A percentile compares a stretch with the other conserved stretches of the same genome.
Evolutionary conservation across 306 rosid species (phyloP).

Genomic region (Calophaca sinica): DNA sequence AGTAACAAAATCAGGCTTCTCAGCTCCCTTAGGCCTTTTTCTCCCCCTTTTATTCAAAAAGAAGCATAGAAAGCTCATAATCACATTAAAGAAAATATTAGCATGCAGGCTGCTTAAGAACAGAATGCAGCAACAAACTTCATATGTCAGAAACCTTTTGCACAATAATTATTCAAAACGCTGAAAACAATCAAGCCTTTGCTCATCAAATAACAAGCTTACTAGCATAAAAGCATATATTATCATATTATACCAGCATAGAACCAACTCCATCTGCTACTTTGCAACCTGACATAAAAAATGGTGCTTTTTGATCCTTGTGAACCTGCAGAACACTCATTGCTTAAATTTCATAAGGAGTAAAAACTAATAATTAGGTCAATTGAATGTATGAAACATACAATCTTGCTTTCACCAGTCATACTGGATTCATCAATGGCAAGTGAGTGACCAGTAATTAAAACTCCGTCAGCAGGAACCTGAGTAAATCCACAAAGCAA

Average conservation of each 20-base stretch:
- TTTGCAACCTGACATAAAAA: slow-evolving; percentile 95
- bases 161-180: not conserved
- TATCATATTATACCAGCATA: slow-evolving; percentile 71
- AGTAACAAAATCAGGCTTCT: no score
- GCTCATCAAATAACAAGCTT: slow-evolving; percentile 20
- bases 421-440: slow-evolving; percentile 95
- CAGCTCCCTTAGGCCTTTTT: no score
- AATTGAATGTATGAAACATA: slow-evolving; percentile 51
- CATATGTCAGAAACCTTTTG: slow-evolving; percentile 7
- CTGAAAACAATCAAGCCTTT: not conserved
- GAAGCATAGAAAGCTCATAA: not conserved
- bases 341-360: slow-evolving; percentile 36
- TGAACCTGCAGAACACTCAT: slow-evolving; percentile 63
- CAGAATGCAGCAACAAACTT: slow-evolving; percentile 37
- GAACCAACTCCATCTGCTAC: slow-evolving; percentile 94
- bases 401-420: slow-evolving; percentile 99
- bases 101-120: slow-evolving; percentile 19
- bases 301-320: slow-evolving; percentile 80
- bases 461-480: slow-evolving; percentile 95
- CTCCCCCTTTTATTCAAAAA: not conserved
- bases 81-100: slow-evolving; percentile 25
- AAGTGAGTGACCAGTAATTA: slow-evolving; percentile 84
- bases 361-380: slow-evolving; percentile 22
- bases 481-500: slow-evolving; percentile 38
- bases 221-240: slow-evolving; percentile 10